These are phyloP conservation scores for Pelargonium nanum DNA, from an alignment of 345 rosid genomes.

Conservation along the genomic window DNA sequence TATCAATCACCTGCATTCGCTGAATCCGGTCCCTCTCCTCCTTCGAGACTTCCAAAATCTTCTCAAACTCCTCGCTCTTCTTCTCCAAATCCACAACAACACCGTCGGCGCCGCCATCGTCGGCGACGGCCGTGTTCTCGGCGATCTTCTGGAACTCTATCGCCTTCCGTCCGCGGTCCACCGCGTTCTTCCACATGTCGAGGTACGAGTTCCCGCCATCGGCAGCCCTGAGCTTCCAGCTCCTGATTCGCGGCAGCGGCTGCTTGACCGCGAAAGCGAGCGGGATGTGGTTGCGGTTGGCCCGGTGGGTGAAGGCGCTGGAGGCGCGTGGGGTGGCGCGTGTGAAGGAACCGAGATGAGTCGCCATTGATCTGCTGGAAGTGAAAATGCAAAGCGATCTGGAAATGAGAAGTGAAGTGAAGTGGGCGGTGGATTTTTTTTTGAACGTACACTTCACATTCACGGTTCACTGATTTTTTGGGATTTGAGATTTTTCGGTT, in stretches of 20 bases:
- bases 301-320: neutral
- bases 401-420: neutral
- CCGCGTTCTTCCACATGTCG: constrained; percentile 74
- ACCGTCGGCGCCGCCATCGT: constrained; percentile 2
- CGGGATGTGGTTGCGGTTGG: neutral
- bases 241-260: constrained; percentile 13
- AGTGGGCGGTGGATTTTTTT: neutral
- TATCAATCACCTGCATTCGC: constrained; percentile 75
- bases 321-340: neutral
- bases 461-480: neutral
- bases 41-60: constrained; percentile 50
- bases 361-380: neutral
- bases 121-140: constrained; percentile 12
- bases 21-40: constrained; percentile 80
- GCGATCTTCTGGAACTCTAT: constrained; percentile 46
- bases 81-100: constrained; percentile 32
- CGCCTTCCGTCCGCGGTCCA: constrained; percentile 59
- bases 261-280: constrained; percentile 28
- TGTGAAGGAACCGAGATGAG: neutral
- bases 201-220: constrained; percentile 53
- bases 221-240: constrained; percentile 27
- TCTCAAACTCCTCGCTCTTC: constrained; percentile 69
- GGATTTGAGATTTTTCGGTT: neutral
- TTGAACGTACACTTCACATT: too few relatives aligned
- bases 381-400: too few relatives aligned